Conservation (phyloP, 805 yeast species). For the Monosporozyma aquatica region DNA sequence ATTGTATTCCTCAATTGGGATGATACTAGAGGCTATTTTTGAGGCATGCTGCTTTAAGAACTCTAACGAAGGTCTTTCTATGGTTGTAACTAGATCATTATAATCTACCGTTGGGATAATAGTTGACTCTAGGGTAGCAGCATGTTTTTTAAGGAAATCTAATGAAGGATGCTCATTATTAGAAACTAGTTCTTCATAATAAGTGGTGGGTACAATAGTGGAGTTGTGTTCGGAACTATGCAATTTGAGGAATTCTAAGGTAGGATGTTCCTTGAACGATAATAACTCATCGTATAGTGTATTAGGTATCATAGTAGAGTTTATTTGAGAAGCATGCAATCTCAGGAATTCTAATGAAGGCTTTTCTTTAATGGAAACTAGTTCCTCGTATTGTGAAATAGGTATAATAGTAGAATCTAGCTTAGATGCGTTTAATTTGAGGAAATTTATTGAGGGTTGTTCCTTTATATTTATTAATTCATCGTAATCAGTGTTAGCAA, state of each 20-base stretch:
- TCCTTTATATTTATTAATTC: background rate
- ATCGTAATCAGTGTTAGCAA: background rate
- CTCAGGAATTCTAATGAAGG: constrained; percentile 6
- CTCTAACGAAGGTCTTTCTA: background rate
- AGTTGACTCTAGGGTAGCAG: background rate
- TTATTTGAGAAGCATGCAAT: constrained; percentile 12
- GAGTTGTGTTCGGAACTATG: constrained; percentile 2
- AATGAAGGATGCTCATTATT: background rate
- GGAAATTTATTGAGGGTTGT: constrained; percentile 4
- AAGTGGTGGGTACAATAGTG: background rate
- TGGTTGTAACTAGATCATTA: background rate
- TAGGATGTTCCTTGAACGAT: constrained; percentile 9
- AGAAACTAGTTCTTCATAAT: background rate
- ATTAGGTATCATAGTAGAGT: background rate
- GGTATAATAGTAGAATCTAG: constrained; percentile 2
- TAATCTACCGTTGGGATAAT: background rate
- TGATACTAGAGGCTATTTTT: background rate
- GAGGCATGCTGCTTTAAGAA: background rate
- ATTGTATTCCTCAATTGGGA: background rate
- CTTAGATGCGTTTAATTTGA: constrained; percentile 7
- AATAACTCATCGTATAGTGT: background rate
- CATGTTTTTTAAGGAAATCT: background rate
- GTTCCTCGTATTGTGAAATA: background rate
- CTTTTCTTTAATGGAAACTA: background rate
- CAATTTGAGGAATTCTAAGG: background rate